Evolutionary conservation across 352 stramenopile species (phyloP).

Genomic region (Phytophthora citrophthora): DNA sequence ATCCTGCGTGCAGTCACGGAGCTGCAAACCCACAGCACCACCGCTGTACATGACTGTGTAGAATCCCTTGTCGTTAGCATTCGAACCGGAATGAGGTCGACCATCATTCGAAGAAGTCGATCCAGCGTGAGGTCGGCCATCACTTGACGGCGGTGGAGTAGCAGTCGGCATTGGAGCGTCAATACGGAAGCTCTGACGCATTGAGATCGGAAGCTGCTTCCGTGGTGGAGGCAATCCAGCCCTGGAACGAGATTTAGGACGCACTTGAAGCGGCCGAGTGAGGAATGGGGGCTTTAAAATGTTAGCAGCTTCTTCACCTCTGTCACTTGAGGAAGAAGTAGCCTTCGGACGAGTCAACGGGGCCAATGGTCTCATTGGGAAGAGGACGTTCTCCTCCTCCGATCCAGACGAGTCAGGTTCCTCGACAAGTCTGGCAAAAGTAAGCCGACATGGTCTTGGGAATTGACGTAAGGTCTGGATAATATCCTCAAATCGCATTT

Average conservation of each 20-base stretch:
- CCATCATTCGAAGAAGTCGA: conserved; percentile 28
- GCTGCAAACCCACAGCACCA: conserved; percentile 49
- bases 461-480: conserved; percentile 60
- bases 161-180: conserved; percentile 31
- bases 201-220: conserved; percentile 44
- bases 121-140: conserved; percentile 20
- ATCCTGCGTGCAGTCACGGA: conserved; percentile 55
- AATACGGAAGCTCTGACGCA: conserved; percentile 70
- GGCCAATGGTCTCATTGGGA: conserved; percentile 18
- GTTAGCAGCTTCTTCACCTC: conserved; percentile 12
- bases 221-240: conserved; percentile 18
- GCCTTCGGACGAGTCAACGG: conserved; percentile 21
- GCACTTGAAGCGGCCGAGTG: conserved; percentile 16
- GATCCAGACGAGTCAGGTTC: conserved; percentile 37
- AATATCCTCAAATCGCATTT: conserved; percentile 74
- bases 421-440: conserved; percentile 58
- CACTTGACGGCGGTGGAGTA: conserved; percentile 11
- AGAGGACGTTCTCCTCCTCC: conserved; percentile 29
- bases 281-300: conserved; percentile 28
- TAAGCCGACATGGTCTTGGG: conserved; percentile 62
- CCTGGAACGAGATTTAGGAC: conserved; percentile 27
- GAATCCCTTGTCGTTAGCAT: conserved; percentile 52
- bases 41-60: conserved; percentile 75
- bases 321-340: conserved; percentile 18
- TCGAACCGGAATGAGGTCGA: conserved; percentile 22